Evolutionary conservation across 768 basidiomycete genomes (phyloP).

Genomic region (Antrodiella citrinella): DNA sequence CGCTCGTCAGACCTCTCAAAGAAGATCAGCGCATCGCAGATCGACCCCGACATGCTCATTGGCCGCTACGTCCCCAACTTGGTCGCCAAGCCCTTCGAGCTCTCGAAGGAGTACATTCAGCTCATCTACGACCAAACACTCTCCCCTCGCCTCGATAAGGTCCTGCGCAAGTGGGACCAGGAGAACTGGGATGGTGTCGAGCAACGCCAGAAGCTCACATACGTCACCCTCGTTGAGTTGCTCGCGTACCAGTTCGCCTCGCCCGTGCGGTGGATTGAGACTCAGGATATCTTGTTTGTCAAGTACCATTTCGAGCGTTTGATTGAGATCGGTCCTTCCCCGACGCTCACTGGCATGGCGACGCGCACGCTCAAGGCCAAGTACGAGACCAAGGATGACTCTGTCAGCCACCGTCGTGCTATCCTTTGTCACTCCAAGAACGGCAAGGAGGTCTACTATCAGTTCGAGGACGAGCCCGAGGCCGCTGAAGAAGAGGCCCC

Average conservation of each 20-base stretch:
- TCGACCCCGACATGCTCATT: slow-evolving; percentile 91
- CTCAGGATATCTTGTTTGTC: slow-evolving; percentile 89
- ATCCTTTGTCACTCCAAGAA: slow-evolving; percentile 96
- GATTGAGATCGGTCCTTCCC: slow-evolving; percentile 94
- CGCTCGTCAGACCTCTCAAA: slow-evolving; percentile 89
- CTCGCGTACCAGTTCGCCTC: slow-evolving; percentile 98
- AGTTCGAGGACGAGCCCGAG: slow-evolving; percentile 82
- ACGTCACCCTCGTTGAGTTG: slow-evolving; percentile 93
- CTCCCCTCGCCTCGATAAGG: slow-evolving; percentile 90
- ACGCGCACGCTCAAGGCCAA: slow-evolving; percentile 85
- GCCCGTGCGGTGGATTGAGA: slow-evolving; percentile 99
- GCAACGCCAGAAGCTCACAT: slow-evolving; percentile 90
- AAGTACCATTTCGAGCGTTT: slow-evolving; percentile 85
- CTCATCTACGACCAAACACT: slow-evolving; percentile 95
- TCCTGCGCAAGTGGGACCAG: slow-evolving; percentile 90
- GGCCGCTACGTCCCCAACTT: slow-evolving; percentile 98
- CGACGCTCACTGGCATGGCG: slow-evolving; percentile 94
- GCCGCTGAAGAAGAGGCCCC: slow-evolving; percentile 31
- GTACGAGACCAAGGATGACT: slow-evolving; percentile 86
- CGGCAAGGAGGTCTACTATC: slow-evolving; percentile 94
- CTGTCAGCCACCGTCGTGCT: slow-evolving; percentile 64
- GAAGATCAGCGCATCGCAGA: slow-evolving; percentile 87
- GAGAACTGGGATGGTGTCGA: slow-evolving; percentile 77
- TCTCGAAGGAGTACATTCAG: slow-evolving; percentile 83
- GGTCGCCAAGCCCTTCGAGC: slow-evolving; percentile 80